A percentile compares a stretch with the other conserved stretches of the same genome.
phyloP scores from a whole-genome alignment of 805 yeast genomes.

The Hanseniaspora mollemarum region DNA sequence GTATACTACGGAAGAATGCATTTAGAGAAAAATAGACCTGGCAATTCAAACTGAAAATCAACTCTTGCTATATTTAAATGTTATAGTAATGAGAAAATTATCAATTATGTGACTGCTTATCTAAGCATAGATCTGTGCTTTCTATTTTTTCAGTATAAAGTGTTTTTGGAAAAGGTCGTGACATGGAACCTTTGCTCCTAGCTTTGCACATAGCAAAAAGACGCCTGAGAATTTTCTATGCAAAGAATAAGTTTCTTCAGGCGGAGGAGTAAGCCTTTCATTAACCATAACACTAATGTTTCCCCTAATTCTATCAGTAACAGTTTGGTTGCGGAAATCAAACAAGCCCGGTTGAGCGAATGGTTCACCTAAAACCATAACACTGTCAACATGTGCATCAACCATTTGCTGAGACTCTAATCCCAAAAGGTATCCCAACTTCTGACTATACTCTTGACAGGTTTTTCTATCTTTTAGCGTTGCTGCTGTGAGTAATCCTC shows the following conservation, averaged over 20 bases:
- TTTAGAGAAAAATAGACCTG: no score
- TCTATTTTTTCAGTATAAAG: constrained; percentile 36
- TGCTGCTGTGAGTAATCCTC: constrained; percentile 63
- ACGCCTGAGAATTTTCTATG: constrained; percentile 94
- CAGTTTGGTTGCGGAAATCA: constrained; percentile 75
- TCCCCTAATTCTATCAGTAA: constrained; percentile 81
- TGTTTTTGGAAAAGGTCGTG: constrained; percentile 63
- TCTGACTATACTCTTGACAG: constrained; percentile 53
- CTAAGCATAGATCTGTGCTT: no score
- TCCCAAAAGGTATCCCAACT: constrained; percentile 84
- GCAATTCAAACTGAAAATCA: no score
- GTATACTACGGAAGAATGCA: no score
- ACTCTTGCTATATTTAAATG: no score
- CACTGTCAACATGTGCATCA: constrained; percentile 86
- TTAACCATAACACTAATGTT: constrained; percentile 82
- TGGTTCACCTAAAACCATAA: constrained; percentile 85
- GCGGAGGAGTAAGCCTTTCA: constrained; percentile 91
- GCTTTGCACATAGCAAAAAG: constrained; percentile 73
- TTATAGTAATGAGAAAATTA: no score
- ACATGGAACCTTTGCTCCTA: constrained; percentile 75
- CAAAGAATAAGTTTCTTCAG: constrained; percentile 94
- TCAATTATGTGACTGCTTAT: no score
- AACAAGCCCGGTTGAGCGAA: constrained; percentile 45
- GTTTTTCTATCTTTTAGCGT: constrained; percentile 51
- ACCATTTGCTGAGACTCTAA: constrained; percentile 76